These are phyloP conservation scores for Aulographum hederae DNA, from an alignment of 2,329 filamentous ascomycete genomes.

Conservation along the genomic window DNA sequence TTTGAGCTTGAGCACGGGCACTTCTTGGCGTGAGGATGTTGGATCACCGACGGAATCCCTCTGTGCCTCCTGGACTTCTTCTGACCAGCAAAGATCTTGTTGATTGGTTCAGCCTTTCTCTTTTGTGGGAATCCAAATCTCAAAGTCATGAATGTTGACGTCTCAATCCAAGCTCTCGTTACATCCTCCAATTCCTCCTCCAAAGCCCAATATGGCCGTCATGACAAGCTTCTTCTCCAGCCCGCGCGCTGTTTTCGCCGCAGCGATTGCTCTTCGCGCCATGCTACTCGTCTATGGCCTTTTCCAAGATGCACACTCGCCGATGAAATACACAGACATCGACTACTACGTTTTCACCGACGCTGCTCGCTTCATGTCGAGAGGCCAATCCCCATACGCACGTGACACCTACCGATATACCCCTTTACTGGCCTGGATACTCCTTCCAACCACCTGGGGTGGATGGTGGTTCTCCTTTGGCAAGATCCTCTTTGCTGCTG, in stretches of 20 bases:
- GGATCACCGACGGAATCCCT: no score
- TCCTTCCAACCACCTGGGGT: conserved; percentile 57
- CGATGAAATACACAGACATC: conserved; percentile 96
- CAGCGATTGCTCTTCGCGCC: conserved; percentile 44
- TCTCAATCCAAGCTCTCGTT: not conserved
- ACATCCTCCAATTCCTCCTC: not conserved
- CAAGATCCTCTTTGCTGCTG: conserved; percentile 68
- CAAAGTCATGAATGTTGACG: no score
- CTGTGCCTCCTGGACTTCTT: no score
- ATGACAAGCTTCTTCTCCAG: conserved; percentile 15
- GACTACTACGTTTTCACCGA: conserved; percentile 98
- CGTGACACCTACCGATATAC: conserved; percentile 96
- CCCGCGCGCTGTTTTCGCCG: conserved; percentile 19
- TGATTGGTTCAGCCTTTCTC: no score
- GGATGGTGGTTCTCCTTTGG: conserved; percentile 60
- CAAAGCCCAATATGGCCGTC: conserved; percentile 2
- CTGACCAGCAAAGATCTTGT: no score
- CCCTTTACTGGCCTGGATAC: conserved; percentile 77
- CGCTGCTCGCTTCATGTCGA: conserved; percentile 58
- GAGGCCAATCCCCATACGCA: conserved; percentile 58
- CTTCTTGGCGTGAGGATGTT: no score
- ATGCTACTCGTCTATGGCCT: conserved; percentile 70
- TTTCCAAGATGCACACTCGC: conserved; percentile 80
- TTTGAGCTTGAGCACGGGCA: no score
- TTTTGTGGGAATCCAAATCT: no score